A percentile compares a stretch with the other conserved stretches of the same genome.
Evolutionary conservation across 2,329 filamentous ascomycete genomes (phyloP).

Genomic region (Alternaria hordeiaustralica): DNA sequence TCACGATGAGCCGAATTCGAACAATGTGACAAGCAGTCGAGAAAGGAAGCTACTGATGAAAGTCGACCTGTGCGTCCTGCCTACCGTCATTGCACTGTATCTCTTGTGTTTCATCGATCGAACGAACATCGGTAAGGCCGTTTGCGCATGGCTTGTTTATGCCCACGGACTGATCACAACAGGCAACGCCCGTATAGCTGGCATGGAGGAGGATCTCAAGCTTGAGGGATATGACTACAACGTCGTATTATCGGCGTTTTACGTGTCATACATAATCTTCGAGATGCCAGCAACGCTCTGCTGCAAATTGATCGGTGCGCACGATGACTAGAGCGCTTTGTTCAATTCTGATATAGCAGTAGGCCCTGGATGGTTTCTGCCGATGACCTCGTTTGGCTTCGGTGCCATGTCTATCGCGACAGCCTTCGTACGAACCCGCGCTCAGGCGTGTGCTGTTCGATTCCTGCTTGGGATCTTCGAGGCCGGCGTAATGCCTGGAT

Average conservation of each 20-base stretch:
- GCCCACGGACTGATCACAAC: background rate
- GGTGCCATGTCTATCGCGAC: conserved; percentile 67
- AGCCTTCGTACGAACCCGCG: conserved; percentile 64
- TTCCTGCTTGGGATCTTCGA: conserved; percentile 71
- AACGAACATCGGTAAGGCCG: conserved; percentile 67
- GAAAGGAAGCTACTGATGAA: conserved; percentile 65
- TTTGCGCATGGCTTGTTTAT: background rate
- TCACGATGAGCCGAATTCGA: conserved; percentile 43
- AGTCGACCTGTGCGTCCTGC: conserved; percentile 68
- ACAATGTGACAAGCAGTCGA: conserved; percentile 57
- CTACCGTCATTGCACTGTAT: conserved; percentile 68
- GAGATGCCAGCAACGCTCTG: conserved; percentile 70
- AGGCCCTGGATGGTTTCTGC: conserved; percentile 73
- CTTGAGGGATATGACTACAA: conserved; percentile 71
- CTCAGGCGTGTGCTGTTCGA: conserved; percentile 63
- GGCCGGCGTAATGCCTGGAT: conserved; percentile 72
- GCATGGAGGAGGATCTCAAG: conserved; percentile 65
- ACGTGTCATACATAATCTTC: conserved; percentile 73
- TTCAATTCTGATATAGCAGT: background rate
- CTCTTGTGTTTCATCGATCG: conserved; percentile 75
- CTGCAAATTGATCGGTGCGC: conserved; percentile 68
- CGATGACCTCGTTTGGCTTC: conserved; percentile 64
- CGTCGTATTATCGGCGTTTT: conserved; percentile 69
- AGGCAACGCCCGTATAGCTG: conserved; percentile 72
- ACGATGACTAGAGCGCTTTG: background rate